Evolutionary conservation across 352 stramenopile genomes (phyloP).

Genomic region (Thalassiosira mediterranea): DNA sequence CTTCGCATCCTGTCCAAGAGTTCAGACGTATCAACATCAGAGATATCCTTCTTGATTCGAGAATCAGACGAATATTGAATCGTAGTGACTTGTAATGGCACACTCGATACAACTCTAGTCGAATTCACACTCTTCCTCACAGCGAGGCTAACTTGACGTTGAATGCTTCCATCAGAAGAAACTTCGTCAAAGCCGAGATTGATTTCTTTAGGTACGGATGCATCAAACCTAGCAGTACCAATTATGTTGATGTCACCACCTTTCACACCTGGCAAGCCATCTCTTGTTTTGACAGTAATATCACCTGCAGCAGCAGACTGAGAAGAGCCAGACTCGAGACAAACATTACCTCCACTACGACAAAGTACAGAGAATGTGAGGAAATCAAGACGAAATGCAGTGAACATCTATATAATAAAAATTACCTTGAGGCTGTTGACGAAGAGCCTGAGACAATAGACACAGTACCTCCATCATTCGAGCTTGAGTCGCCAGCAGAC

Average conservation of each 20-base stretch:
- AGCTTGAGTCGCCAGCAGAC: conserved; percentile 10
- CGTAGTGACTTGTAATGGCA: conserved; percentile 89
- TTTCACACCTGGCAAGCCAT: conserved; percentile 2
- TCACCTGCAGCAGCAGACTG: conserved; percentile 20
- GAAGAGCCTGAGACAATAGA: conserved; percentile 7
- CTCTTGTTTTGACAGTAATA: conserved; percentile 39
- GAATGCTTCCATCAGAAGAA: conserved; percentile 7
- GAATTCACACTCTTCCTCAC: conserved; percentile 34
- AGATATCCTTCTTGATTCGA: conserved; percentile 92
- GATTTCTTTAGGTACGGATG: conserved; percentile 26
- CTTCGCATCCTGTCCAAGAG: conserved; percentile 89
- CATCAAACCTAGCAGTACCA: conserved; percentile 16
- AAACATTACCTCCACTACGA: too few species aligned
- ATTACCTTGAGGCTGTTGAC: too few species aligned
- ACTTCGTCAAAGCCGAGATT: conserved; percentile 50
- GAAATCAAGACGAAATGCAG: too few species aligned
- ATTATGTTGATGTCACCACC: conserved; percentile 53
- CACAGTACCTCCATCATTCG: conserved; percentile 6
- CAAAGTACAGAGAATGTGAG: too few species aligned
- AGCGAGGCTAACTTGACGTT: conserved; percentile 29
- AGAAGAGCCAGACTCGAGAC: too few species aligned
- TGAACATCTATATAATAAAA: too few species aligned
- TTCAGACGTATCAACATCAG: conserved; percentile 88
- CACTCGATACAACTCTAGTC: conserved; percentile 35
- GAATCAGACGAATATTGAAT: conserved; percentile 91